phyloP scores from a whole-genome alignment of 768 basidiomycete genomes.

The Termitomyces sp. region DNA sequence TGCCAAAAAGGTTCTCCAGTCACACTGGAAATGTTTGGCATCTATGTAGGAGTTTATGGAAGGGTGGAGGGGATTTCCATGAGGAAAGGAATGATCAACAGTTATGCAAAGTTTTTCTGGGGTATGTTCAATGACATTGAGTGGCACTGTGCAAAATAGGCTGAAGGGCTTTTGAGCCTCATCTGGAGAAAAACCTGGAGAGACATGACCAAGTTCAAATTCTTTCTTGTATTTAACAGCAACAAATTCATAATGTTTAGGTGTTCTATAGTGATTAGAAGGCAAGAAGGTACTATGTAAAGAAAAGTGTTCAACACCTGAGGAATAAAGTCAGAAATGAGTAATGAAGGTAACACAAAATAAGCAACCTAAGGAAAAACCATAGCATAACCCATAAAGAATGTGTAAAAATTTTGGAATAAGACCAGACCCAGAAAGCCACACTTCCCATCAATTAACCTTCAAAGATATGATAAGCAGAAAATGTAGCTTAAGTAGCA shows the following conservation, averaged over 20 bases:
- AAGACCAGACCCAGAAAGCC: too few relatives aligned
- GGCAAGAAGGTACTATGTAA: neutral
- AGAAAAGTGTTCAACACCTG: too few relatives aligned
- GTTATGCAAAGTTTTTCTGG: too few relatives aligned
- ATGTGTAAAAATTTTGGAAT: too few relatives aligned
- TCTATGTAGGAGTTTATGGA: neutral
- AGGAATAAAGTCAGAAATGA: neutral
- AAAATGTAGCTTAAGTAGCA: neutral
- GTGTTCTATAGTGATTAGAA: neutral
- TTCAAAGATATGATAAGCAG: neutral
- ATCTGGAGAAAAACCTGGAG: neutral
- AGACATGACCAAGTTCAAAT: neutral
- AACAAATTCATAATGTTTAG: too few relatives aligned
- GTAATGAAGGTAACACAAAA: neutral
- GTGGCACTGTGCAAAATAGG: neutral
- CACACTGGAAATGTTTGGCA: neutral
- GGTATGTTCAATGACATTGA: neutral
- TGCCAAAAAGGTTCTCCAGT: too few relatives aligned
- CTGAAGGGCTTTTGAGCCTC: fast-evolving
- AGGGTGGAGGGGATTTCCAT: fast-evolving
- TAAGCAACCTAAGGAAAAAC: too few relatives aligned
- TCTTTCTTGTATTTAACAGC: neutral
- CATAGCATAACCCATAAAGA: too few relatives aligned
- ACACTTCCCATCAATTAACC: fast-evolving
- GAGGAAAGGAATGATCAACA: neutral